Evolutionary conservation across 257 asterid species (phyloP), one percentile per base, ranked within the genome.

Genomic region (Coffea canephora): DNA sequence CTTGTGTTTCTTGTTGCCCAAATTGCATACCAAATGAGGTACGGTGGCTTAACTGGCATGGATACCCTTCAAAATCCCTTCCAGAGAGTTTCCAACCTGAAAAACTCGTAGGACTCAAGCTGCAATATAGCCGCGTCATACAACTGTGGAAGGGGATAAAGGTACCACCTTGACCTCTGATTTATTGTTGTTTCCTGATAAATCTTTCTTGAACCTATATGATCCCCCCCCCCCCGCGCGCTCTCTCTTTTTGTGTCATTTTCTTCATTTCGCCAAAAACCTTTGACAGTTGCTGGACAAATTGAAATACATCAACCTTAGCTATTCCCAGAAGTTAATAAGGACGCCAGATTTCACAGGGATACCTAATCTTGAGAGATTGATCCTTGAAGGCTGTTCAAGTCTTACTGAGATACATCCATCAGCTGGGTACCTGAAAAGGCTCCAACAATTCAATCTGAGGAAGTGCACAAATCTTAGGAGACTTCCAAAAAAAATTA

Each of bases 281-380:
- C 34, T 55, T 68, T 23, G 65, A 59, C 76, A 70, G 83, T 66
- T 71, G 25, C 66, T 83, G 65, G 64, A 48, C 64, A 62, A 69
- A 12, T 72, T 83, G 79, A 79, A 79, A 66, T 69, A 79, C 69
- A 64, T 83, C 77, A 72, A 83, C 69, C 83, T 83, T 6, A 79
- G 81, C 61, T 78, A 79, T 74, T 83, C 86, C 10, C 80, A 76
- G 10, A 73, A 77, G 64, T 70, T 75, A 25, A 48, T 52, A 61
- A 79, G 34, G 14, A 73, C 77, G 66, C 77, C 75, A 19, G 79
- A 83, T 66, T 79, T 79, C 34, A 68, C 48, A 27, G 78, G 65
- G 45, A 55, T 82, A 18, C 82, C 82, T 3, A 68, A 74, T 74
- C 82, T 82, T 12, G 77, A 69, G 72, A 45, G 57, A 12, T 36